Percentiles rank a stretch among this genome's conserved stretches.
Conservation (phyloP, 176 grass and related monocot genomes). For the Juncus effusus region DNA sequence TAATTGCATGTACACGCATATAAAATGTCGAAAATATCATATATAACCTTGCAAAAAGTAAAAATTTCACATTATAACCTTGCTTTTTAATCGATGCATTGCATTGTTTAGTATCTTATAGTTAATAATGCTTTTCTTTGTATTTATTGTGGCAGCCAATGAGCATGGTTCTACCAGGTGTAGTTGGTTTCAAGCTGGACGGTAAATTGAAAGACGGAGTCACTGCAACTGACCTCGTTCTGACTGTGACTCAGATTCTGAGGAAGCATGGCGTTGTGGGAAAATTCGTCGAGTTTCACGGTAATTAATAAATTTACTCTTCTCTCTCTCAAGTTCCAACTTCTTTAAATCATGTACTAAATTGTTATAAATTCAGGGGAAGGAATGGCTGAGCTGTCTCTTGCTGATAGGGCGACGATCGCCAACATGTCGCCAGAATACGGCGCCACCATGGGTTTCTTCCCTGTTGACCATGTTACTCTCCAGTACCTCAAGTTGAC, state of each 20-base stretch:
- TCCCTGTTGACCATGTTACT: constrained; percentile 90
- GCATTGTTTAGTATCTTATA: constrained; percentile 8
- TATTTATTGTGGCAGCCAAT: constrained; percentile 56
- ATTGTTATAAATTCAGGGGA: constrained; percentile 46
- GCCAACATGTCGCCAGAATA: constrained; percentile 99
- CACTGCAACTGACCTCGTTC: constrained; percentile 82
- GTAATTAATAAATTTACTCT: constrained; percentile 30
- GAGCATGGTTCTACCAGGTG: constrained; percentile 98
- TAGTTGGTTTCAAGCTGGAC: constrained; percentile 76
- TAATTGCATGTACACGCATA: too few relatives aligned
- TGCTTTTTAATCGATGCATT: background rate
- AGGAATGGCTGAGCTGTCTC: constrained; percentile 82
- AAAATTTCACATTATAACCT: too few relatives aligned
- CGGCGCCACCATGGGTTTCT: constrained; percentile 99
- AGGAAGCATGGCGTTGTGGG: constrained; percentile 95
- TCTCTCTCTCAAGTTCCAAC: background rate
- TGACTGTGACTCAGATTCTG: constrained; percentile 90
- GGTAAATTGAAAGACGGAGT: constrained; percentile 71
- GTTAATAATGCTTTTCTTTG: background rate
- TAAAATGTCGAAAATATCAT: too few relatives aligned
- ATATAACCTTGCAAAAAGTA: too few relatives aligned
- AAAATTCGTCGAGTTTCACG: constrained; percentile 92
- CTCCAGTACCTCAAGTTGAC: constrained; percentile 92
- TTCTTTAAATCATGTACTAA: background rate
- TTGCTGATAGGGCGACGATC: constrained; percentile 93